Evolutionary conservation across 768 basidiomycete genomes (phyloP), one percentile per base, ranked within the genome.

Genomic region (Royoungia palumana): DNA sequence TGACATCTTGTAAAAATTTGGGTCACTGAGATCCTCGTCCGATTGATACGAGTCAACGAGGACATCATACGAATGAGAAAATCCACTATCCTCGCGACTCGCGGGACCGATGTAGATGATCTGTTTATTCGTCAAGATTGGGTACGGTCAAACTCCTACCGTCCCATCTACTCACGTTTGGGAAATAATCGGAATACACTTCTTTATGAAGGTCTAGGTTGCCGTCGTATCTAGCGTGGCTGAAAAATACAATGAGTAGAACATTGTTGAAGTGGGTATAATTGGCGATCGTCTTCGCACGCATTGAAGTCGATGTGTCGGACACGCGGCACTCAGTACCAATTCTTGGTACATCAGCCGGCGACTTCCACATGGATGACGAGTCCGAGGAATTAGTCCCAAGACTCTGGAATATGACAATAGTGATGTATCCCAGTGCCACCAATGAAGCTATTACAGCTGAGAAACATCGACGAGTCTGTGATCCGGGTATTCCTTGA

Each of bases 31-130:
- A 54, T 78, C 71, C 46, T 77, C 76, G 20, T 70, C 63, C 11
- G 75, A 67, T 45, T 74, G 60, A 51, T 74, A 79, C 14, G 75
- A 71, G 46, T 78, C 76, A 4, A 79, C 71, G 7, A 73, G 57
- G 14, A 79, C 70, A 49, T 78, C 78, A 41, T 78, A 78, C 1
- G 78, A 77, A 54, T 78, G 73, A 16, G 58, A 28, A 45, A 77
- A 76, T 2, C 77, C 78, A 7, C 59, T 58, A 43, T 79, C 77
- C 49, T 78, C 75, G 5, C 77, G 65, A 50, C 51, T 72, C 11
- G 65, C 69, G 24, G 77, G 75, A 12, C 78, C 75, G n/a, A 78
- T 63, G 44, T 75, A 78, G 9, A 79, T 45, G 28, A 78, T 76
- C 75, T 77, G 39, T 24, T 24, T 12, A 40, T 9, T 27, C 44